Evolutionary conservation across 2,329 filamentous ascomycete species (phyloP), one percentile per base, ranked within the genome.

Genomic region (Truncatella angustata): DNA sequence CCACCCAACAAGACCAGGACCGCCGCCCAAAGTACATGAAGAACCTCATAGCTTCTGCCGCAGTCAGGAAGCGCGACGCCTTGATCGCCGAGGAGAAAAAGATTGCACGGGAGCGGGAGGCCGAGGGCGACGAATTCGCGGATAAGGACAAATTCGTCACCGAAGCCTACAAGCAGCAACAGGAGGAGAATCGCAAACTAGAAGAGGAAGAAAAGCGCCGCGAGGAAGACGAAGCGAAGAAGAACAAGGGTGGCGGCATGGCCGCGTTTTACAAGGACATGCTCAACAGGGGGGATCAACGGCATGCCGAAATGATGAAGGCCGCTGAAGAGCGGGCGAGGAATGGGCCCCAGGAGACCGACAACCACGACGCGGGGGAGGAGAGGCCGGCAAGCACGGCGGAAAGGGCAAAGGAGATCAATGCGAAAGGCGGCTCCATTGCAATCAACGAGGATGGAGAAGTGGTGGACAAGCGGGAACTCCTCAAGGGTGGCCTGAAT

Each of bases 131-230:
- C 30, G 87, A 88, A 63, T 94, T 85, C 62, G 87, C 81, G 0
- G 90, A 87, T 61, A 94, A 92, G 72, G 90, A 94, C 66, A 90
- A 87, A 69, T 94, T 94, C 60, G 90, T 94, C 30, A 94, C 90
- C 0, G 86, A 85, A 53, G 89, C 89, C 32, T 95, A 94, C 67
- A 90, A 88, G 73, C 79, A 80, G 63, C 89, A 93, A 65, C 88
- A 92, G 63, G 88, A 87, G 65, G 90, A 92, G 68, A 85, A 90
- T 58, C 75, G 77, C 58, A 74, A 77, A 50, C 64, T 89, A 7
- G 88, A 92, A 63, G 87, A 85, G 57, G 88, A 90, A 64, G 89
- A 94, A 70, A 80, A 76, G 64, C 71, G 68, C 53, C 75, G 78
- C 52, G 86, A 90, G 60, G 87, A 86, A 61, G 80, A 77, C 34